These are phyloP conservation scores for Tinospora cordifolia DNA, from an alignment of 164 flowering plant species.

Conservation along the genomic window DNA sequence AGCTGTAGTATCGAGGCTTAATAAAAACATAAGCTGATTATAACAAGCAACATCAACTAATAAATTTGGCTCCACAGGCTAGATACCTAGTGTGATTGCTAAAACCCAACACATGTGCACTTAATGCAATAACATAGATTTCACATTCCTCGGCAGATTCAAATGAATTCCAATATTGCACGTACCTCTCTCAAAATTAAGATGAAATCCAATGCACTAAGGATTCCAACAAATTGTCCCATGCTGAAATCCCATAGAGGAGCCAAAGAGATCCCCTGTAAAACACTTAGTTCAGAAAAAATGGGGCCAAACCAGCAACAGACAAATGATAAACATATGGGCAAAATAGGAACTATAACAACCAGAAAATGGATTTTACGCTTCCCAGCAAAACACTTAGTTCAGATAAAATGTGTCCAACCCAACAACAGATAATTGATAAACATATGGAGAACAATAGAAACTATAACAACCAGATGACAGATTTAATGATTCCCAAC, in stretches of 20 bases:
- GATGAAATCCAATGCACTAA: slow-evolving; percentile 78
- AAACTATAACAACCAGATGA: too few species aligned
- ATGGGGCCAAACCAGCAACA: slow-evolving; percentile 16
- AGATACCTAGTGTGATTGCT: background rate
- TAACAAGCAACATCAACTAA: background rate
- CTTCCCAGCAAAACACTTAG: too few species aligned
- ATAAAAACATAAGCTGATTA: too few species aligned
- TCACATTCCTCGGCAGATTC: background rate
- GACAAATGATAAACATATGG: background rate
- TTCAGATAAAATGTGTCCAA: too few species aligned
- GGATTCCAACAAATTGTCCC: slow-evolving; percentile 80
- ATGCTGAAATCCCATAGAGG: slow-evolving; percentile 79
- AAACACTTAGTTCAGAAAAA: slow-evolving; percentile 24
- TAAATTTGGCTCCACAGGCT: background rate
- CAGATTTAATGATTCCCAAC: too few species aligned
- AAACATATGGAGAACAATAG: too few species aligned
- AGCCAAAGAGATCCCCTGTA: slow-evolving; percentile 81
- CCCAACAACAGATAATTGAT: too few species aligned
- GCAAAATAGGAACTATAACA: background rate
- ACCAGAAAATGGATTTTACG: background rate
- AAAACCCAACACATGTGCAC: background rate
- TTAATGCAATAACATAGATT: background rate
- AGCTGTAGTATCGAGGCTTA: background rate
- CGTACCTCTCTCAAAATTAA: slow-evolving; percentile 85
- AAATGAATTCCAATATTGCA: background rate